Percentiles rank a stretch among this genome's conserved stretches.
These are phyloP conservation scores for Citrus mangshanensis DNA, from an alignment of 345 rosid genomes.

Conservation along the genomic window DNA sequence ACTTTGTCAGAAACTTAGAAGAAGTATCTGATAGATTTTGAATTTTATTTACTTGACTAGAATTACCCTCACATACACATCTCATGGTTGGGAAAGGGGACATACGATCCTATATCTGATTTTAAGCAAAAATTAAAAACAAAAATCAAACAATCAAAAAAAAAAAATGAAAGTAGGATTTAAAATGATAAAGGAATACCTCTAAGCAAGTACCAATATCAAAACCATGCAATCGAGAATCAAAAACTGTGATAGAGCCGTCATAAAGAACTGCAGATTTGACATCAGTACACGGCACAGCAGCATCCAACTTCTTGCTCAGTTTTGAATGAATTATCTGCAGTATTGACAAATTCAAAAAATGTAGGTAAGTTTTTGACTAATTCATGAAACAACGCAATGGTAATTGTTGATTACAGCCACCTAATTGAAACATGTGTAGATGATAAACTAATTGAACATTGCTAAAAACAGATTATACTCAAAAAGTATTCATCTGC, in stretches of 20 bases:
- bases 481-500: not conserved
- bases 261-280: conserved; percentile 72
- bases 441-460: not conserved
- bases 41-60: not conserved
- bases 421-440: not conserved
- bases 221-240: conserved; percentile 60
- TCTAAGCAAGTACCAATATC: conserved; percentile 94
- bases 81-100: too few relatives aligned
- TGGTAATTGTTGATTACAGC: not conserved
- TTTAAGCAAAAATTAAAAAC: not conserved
- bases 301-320: conserved; percentile 34
- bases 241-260: conserved; percentile 78
- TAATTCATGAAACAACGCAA: not conserved
- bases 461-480: not conserved
- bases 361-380: not conserved
- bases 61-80: not conserved
- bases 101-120: not conserved
- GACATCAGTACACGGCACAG: conserved; percentile 30
- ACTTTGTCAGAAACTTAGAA: not conserved
- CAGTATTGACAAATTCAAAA: conserved; percentile 14
- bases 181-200: conserved; percentile 36
- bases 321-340: conserved; percentile 85
- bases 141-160: not conserved
- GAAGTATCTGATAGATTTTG: not conserved
- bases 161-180: not conserved